phyloP scores from a whole-genome alignment of 495 filamentous ascomycete species.

The Aspergillus steynii region DNA sequence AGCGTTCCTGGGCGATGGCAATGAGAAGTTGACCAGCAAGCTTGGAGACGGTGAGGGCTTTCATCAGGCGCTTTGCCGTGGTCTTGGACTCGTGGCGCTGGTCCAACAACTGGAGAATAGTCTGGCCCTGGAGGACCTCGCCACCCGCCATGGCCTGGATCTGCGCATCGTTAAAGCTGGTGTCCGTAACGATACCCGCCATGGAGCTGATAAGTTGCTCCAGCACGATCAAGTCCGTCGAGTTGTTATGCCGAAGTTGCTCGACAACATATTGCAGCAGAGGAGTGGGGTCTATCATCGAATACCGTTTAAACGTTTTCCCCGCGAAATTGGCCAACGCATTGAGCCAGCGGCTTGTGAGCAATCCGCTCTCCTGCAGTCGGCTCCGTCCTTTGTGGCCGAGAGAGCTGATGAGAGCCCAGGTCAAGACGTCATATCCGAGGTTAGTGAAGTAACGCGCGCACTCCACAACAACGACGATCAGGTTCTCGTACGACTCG shows the following conservation, averaged over 20 bases:
- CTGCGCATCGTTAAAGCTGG: conserved; percentile 83
- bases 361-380: conserved; percentile 78
- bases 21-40: conserved; percentile 79
- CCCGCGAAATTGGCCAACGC: conserved; percentile 83
- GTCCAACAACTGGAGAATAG: conserved; percentile 74
- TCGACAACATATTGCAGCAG: conserved; percentile 85
- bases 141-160: conserved; percentile 85
- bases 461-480: conserved; percentile 89
- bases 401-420: conserved; percentile 78
- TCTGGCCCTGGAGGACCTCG: conserved; percentile 73
- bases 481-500: conserved; percentile 88
- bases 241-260: conserved; percentile 77
- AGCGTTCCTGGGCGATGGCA: conserved; percentile 84
- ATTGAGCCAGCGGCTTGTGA: conserved; percentile 87
- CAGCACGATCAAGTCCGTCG: conserved; percentile 83
- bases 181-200: conserved; percentile 85
- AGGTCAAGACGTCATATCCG: conserved; percentile 89
- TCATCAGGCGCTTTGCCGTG: conserved; percentile 75
- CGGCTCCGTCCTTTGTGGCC: conserved; percentile 74
- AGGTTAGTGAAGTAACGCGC: conserved; percentile 89
- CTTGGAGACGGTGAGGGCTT: conserved; percentile 66
- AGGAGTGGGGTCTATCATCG: conserved; percentile 80
- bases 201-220: conserved; percentile 86
- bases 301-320: conserved; percentile 77
- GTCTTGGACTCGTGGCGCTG: conserved; percentile 67